Conservation (phyloP, 1,139 yeast genomes). For the Debaryomycetaceae sp. region DNA sequence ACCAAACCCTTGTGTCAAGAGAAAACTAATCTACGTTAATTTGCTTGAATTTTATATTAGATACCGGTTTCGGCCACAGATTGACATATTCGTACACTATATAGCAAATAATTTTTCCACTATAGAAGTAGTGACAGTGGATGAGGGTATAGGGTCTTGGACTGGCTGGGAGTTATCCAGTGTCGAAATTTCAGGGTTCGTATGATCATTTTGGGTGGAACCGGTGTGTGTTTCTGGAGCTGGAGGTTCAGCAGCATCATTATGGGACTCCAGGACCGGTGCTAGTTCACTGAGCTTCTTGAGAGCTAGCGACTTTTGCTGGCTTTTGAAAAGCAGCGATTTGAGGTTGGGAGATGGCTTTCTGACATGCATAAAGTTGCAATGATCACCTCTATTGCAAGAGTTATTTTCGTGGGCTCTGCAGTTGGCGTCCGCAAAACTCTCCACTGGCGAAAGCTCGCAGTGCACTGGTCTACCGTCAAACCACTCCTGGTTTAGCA, state of each 20-base stretch:
- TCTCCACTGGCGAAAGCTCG: constrained; percentile 74
- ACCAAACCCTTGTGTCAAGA: background rate
- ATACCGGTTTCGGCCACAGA: constrained; percentile 2
- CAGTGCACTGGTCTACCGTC: constrained; percentile 76
- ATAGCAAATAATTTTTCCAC: constrained; percentile 18
- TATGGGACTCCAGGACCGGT: background rate
- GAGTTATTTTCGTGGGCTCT: constrained; percentile 57
- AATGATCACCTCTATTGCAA: constrained; percentile 76
- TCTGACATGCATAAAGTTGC: constrained; percentile 84
- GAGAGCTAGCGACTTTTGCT: constrained; percentile 26
- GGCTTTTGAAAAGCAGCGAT: constrained; percentile 35
- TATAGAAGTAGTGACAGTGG: constrained; percentile 12
- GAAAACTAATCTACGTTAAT: background rate
- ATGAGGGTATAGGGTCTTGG: constrained; percentile 1
- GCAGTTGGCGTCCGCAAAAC: constrained; percentile 73
- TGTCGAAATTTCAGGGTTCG: background rate
- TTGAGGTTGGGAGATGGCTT: constrained; percentile 48
- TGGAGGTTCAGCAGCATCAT: background rate
- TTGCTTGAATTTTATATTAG: constrained; percentile 2
- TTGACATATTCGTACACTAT: background rate
- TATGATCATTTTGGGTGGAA: background rate
- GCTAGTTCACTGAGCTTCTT: constrained; percentile 11
- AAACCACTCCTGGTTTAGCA: constrained; percentile 79
- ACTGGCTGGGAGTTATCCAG: background rate
- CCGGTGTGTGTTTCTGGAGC: background rate